Percentiles rank a stretch among this genome's conserved stretches.
Conservation (phyloP, 768 basidiomycete species). For the Amanita pallidorosea region DNA sequence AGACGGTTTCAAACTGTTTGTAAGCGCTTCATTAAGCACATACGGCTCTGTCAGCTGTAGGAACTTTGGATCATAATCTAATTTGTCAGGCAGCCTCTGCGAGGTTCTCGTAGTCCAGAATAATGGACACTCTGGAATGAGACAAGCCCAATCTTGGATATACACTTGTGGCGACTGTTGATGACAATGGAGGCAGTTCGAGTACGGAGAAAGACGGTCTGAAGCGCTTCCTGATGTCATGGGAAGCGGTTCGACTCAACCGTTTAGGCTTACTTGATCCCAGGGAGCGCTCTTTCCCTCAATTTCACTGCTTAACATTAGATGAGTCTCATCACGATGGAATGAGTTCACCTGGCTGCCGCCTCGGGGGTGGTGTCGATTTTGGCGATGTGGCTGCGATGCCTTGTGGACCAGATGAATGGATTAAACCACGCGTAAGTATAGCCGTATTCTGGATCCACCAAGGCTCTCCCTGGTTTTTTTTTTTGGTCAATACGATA, state of each 20-base stretch:
- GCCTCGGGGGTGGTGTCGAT: background rate
- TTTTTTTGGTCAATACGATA: background rate
- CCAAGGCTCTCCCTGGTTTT: slow-evolving; percentile 33
- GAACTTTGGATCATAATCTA: slow-evolving; percentile 41
- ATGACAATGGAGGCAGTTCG: slow-evolving; percentile 32
- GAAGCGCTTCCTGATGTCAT: slow-evolving; percentile 10
- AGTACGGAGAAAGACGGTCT: slow-evolving; percentile 11
- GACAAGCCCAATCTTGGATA: slow-evolving; percentile 46
- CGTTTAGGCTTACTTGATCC: slow-evolving; percentile 1
- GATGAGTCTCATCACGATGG: background rate
- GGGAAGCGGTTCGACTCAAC: background rate
- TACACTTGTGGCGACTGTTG: slow-evolving; percentile 43
- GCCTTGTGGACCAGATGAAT: background rate
- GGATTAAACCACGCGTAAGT: background rate
- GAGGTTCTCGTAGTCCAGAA: slow-evolving; percentile 39
- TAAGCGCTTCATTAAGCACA: slow-evolving; percentile 21
- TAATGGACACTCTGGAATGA: slow-evolving; percentile 40
- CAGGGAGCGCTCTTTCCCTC: background rate
- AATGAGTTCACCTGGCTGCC: background rate
- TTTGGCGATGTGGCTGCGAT: background rate
- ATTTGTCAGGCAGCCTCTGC: slow-evolving; percentile 17
- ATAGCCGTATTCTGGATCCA: slow-evolving; percentile 18
- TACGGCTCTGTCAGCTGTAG: slow-evolving; percentile 23
- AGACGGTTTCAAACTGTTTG: slow-evolving; percentile 25
- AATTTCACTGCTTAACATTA: slow-evolving; percentile 1